phyloP scores from a whole-genome alignment of 169 alveolate genomes.

The Eimeria brunetti region DNA sequence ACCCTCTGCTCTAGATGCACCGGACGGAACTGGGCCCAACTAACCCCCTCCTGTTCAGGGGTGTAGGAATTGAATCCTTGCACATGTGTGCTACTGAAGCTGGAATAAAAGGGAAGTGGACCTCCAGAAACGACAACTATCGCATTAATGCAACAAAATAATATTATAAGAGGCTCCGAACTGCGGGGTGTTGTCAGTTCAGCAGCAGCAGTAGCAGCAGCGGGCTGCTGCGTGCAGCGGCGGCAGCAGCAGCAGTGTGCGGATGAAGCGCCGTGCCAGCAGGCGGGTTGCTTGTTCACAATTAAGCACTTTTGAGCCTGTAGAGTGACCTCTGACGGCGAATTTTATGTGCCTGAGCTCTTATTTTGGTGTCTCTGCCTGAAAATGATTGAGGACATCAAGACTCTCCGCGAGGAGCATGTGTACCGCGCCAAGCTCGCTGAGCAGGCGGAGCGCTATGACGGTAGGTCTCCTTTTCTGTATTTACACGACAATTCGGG shows the following conservation, averaged over 20 bases:
- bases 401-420: conserved; percentile 79
- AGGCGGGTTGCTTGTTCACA: conserved; percentile 72
- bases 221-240: conserved; percentile 77
- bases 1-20: conserved; percentile 48
- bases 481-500: conserved; percentile 39
- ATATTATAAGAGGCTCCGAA: conserved; percentile 6
- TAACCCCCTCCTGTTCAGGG: conserved; percentile 33
- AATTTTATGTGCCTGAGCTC: conserved; percentile 74
- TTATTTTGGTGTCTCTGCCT: conserved; percentile 73
- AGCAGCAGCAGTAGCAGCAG: conserved; percentile 71
- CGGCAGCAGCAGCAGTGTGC: conserved; percentile 77
- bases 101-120: not conserved
- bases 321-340: conserved; percentile 77
- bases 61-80: not conserved
- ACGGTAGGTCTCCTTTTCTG: conserved; percentile 86
- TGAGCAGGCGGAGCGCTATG: conserved; percentile 99
- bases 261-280: conserved; percentile 74
- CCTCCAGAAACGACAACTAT: conserved; percentile 30
- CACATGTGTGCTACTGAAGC: conserved; percentile 18
- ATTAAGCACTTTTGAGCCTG: conserved; percentile 70
- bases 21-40: conserved; percentile 67
- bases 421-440: conserved; percentile 96
- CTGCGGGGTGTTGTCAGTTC: conserved; percentile 74
- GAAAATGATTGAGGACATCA: conserved; percentile 82
- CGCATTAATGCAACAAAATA: not conserved